Percentiles rank a stretch among this genome's conserved stretches.
Conservation (phyloP, 2,329 filamentous ascomycete genomes). For the Fusarium sororula region DNA sequence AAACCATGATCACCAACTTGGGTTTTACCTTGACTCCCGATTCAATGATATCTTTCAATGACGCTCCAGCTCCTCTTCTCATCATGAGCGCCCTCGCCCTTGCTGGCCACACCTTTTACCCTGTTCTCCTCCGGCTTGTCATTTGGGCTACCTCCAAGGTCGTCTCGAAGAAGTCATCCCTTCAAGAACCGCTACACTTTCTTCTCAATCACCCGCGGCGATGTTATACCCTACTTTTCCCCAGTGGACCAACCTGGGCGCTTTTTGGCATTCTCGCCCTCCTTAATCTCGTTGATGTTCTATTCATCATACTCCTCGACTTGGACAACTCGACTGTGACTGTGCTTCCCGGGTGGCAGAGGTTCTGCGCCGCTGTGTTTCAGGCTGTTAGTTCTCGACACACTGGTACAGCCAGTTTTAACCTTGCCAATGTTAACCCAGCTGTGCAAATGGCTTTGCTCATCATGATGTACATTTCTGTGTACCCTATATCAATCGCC, state of each 20-base stretch:
- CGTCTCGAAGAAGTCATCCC: slow-evolving; percentile 49
- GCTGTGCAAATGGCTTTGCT: slow-evolving; percentile 67
- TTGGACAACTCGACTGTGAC: slow-evolving; percentile 62
- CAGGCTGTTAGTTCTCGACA: slow-evolving; percentile 62
- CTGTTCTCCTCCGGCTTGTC: slow-evolving; percentile 64
- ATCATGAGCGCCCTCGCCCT: slow-evolving; percentile 60
- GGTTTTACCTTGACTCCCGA: slow-evolving; percentile 65
- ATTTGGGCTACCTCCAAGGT: slow-evolving; percentile 65
- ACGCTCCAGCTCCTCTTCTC: slow-evolving; percentile 54
- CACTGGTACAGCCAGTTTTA: slow-evolving; percentile 60
- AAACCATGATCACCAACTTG: slow-evolving; percentile 62
- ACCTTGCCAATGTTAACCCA: slow-evolving; percentile 59
- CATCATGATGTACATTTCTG: slow-evolving; percentile 73
- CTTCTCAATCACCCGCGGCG: slow-evolving; percentile 70
- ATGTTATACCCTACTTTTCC: slow-evolving; percentile 71
- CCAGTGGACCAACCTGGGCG: slow-evolving; percentile 66
- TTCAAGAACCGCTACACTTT: slow-evolving; percentile 60
- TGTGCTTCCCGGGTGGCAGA: slow-evolving; percentile 53
- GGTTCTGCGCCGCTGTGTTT: slow-evolving; percentile 66
- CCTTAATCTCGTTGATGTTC: slow-evolving; percentile 63
- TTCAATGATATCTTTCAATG: slow-evolving; percentile 60
- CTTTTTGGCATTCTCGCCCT: slow-evolving; percentile 59
- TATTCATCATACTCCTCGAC: slow-evolving; percentile 63
- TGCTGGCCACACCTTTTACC: slow-evolving; percentile 65
- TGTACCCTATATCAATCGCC: slow-evolving; percentile 68